Conservation (phyloP, 2,329 filamentous ascomycete genomes). For the Xylaria sp. region DNA sequence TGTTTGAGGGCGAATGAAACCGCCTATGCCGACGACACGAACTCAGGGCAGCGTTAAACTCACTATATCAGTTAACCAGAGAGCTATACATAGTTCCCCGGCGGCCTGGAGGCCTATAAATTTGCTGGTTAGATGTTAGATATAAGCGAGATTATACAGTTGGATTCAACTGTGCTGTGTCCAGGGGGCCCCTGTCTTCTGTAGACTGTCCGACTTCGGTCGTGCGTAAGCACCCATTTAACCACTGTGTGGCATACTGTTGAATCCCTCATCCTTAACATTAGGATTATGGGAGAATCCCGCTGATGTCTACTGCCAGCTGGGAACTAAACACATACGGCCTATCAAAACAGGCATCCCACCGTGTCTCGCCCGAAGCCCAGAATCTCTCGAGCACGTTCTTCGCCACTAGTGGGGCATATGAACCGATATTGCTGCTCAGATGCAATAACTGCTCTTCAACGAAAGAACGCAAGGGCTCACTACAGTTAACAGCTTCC, state of each 20-base stretch:
- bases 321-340: conserved; percentile 8
- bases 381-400: neutral
- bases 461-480: neutral
- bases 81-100: neutral
- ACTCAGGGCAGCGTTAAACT: neutral
- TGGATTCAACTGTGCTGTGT: too few relatives aligned
- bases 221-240: too few relatives aligned
- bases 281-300: neutral
- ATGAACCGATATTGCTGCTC: neutral
- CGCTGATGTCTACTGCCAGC: conserved; percentile 1
- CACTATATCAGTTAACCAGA: neutral
- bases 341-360: conserved; percentile 1
- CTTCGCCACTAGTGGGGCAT: neutral
- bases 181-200: too few relatives aligned
- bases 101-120: neutral
- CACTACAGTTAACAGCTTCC: neutral
- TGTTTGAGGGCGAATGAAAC: neutral
- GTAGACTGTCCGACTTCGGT: too few relatives aligned
- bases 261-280: neutral
- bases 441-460: neutral
- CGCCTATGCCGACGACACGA: neutral
- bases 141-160: too few relatives aligned
- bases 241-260: too few relatives aligned
- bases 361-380: neutral
- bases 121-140: neutral